Evolutionary conservation across 2,329 filamentous ascomycete genomes (phyloP), one percentile per base, ranked within the genome.

Genomic region (Aspergillus aculeatus): DNA sequence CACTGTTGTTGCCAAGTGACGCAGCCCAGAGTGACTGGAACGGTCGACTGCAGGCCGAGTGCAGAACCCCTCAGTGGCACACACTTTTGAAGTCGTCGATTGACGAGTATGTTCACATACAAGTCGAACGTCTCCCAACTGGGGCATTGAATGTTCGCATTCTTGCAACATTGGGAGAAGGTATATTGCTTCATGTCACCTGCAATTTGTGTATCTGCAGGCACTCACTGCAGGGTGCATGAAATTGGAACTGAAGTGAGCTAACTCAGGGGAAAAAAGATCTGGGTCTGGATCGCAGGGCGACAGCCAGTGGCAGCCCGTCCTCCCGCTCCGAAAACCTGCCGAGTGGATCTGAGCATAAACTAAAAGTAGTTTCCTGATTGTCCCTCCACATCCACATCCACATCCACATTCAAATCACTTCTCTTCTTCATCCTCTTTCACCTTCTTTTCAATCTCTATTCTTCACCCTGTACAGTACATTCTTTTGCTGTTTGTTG

Each of bases 251-350:
- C 3, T 23, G 23, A 23, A 23, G 23, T 23, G 23, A 4, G 23
- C 23, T 23, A 23, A 23, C 14, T 44, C 38, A 44, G 38, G 38
- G 38, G 38, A 19, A 44, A 44, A 44, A 44, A 19, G 16, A 44
- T 60, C 57, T 31, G 51, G 49, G 48, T 23, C 60, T 53, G 58
- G 47, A 55, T 60, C 50, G 51, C 23, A 35, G n/a, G 14, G 14
- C 32, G 41, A 29, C 55, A 62, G 57, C 60, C 60, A 62, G 47
- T 62, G 41, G 38, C 55, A 62, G 57, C 60, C 49, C 29, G 32
- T 26, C 29, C 26, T 53, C 31, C 35, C 56, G 24, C 38, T 29
- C 26, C 26, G 50, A 47, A 55, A 55, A 55, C 53, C 53, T 55
- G 53, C 53, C 53, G 53, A 55, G 53, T 55, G 21, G 53, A 55